A percentile compares a stretch with the other conserved stretches of the same genome.
Conservation (phyloP, 1,284 basidiomycete species). For the Tilletia walkeri region DNA sequence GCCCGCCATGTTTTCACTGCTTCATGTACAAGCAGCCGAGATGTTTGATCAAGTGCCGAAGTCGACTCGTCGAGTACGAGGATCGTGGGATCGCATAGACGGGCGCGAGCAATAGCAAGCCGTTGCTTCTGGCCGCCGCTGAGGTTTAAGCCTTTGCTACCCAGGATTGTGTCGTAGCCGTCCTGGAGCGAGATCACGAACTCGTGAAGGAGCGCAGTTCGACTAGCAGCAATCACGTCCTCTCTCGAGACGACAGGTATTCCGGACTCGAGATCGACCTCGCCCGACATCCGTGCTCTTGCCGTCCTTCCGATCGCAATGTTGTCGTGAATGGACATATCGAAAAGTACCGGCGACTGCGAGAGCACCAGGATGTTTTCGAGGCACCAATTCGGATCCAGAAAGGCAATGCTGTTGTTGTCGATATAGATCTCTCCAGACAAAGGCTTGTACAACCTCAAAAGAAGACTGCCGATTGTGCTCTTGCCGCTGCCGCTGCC, state of each 20-base stretch:
- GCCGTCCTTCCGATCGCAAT: constrained; percentile 69
- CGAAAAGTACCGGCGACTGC: constrained; percentile 75
- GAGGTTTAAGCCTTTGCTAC: constrained; percentile 71
- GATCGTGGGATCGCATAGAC: constrained; percentile 80
- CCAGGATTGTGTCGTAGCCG: constrained; percentile 78
- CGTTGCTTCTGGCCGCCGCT: constrained; percentile 93
- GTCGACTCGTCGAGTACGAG: constrained; percentile 95
- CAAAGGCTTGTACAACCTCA: constrained; percentile 68
- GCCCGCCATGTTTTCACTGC: constrained; percentile 78
- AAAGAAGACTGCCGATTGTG: constrained; percentile 79
- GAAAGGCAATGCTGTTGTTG: constrained; percentile 68
- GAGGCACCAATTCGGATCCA: constrained; percentile 74
- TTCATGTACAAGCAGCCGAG: constrained; percentile 81
- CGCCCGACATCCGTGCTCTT: constrained; percentile 35
- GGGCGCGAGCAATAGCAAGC: constrained; percentile 83
- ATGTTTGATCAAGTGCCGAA: constrained; percentile 85
- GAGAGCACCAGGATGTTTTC: constrained; percentile 74
- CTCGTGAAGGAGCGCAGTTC: constrained; percentile 81
- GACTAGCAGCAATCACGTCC: constrained; percentile 77
- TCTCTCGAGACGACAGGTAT: constrained; percentile 63
- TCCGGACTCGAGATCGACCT: constrained; percentile 21
- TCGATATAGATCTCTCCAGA: constrained; percentile 69
- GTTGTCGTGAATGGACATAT: constrained; percentile 82
- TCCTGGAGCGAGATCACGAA: constrained; percentile 78
- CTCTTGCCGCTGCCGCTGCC: constrained; percentile 87